Evolutionary conservation across 768 basidiomycete species (phyloP).

Genomic region (Termitomyces sp.): DNA sequence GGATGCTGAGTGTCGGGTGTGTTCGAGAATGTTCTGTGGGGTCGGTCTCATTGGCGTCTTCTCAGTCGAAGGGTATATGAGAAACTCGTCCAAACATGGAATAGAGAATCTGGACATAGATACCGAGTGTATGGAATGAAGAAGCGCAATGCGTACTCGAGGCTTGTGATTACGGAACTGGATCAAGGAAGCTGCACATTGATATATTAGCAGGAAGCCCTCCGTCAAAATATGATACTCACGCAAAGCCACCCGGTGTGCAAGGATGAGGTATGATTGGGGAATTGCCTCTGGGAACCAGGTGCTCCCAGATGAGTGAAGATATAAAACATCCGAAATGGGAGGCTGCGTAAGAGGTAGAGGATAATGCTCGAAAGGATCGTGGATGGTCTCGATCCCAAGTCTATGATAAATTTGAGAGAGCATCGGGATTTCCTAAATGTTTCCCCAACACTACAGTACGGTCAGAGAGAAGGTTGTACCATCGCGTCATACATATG

Average conservation of each 20-base stretch:
- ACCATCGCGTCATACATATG: no score
- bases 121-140: conserved; percentile 25
- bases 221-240: conserved; percentile 1
- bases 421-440: conserved; percentile 9
- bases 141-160: conserved; percentile 16
- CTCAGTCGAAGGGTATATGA: conserved; percentile 17
- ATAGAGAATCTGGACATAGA: conserved; percentile 19
- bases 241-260: conserved; percentile 22
- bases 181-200: conserved; percentile 1
- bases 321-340: conserved; percentile 10
- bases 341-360: neutral
- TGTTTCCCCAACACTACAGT: no score
- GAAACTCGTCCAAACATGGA: conserved; percentile 16
- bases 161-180: conserved; percentile 10
- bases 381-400: conserved; percentile 5
- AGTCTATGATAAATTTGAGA: conserved; percentile 9
- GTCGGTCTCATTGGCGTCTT: conserved; percentile 27
- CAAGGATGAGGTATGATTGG: conserved; percentile 15
- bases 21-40: conserved; percentile 27
- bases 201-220: neutral
- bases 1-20: conserved; percentile 14
- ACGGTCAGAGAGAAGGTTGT: no score
- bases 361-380: conserved; percentile 10
- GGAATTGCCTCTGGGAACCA: conserved; percentile 31
- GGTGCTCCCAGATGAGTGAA: conserved; percentile 37